Conservation (phyloP, 495 filamentous ascomycete genomes). For the Aspergillus carlsbadensis region DNA sequence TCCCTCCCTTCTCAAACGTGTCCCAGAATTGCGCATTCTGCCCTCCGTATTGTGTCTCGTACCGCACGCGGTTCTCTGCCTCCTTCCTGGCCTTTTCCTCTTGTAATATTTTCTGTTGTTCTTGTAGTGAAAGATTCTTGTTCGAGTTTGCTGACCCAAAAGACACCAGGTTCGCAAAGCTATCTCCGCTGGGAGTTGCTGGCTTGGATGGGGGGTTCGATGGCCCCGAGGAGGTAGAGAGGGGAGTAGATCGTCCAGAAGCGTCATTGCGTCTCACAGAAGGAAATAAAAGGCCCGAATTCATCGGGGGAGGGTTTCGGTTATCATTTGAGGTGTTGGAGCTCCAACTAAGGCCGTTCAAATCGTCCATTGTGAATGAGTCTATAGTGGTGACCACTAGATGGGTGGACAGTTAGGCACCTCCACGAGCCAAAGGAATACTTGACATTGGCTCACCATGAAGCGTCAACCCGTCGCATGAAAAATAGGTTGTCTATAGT, state of each 20-base stretch:
- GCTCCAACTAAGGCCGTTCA: conserved; percentile 57
- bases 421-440: background rate
- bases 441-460: conserved; percentile 14
- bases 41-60: conserved; percentile 72
- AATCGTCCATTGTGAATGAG: conserved; percentile 55
- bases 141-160: conserved; percentile 64
- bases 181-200: conserved; percentile 68
- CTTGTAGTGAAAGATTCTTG: conserved; percentile 73
- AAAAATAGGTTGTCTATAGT: conserved; percentile 2
- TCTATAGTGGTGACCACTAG: conserved; percentile 2
- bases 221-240: conserved; percentile 54
- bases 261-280: conserved; percentile 56
- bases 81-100: conserved; percentile 76
- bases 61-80: conserved; percentile 63
- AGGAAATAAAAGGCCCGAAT: conserved; percentile 57
- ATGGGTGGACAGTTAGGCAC: conserved; percentile 19
- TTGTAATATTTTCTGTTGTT: conserved; percentile 79
- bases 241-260: conserved; percentile 69
- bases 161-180: conserved; percentile 85
- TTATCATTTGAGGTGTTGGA: conserved; percentile 34
- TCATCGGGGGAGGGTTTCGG: conserved; percentile 50
- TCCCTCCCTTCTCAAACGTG: conserved; percentile 49
- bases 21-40: conserved; percentile 69
- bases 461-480: conserved; percentile 6
- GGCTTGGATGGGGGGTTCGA: conserved; percentile 52